A percentile compares a stretch with the other conserved stretches of the same genome.
Evolutionary conservation across 306 rosid species (phyloP).

Genomic region (Mimosa bimucronata): DNA sequence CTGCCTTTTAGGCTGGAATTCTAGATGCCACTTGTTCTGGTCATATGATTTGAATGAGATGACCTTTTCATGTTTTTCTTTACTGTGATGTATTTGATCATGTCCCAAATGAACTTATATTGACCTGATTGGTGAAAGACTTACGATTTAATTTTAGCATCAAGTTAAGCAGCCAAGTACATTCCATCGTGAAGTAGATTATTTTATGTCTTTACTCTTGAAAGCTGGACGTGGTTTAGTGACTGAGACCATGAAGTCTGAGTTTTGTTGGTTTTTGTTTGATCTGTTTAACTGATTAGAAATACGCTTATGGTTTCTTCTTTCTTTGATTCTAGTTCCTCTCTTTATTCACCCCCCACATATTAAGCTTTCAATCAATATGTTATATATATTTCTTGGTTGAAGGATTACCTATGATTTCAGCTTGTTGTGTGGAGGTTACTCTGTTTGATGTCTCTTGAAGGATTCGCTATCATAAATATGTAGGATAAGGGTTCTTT

Average conservation of each 20-base stretch:
- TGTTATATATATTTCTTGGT: too few relatives aligned
- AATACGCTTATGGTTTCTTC: too few relatives aligned
- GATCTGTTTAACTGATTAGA: too few relatives aligned
- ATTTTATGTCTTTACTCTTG: not conserved
- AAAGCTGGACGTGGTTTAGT: not conserved
- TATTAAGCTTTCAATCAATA: not conserved
- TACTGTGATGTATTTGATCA: not conserved
- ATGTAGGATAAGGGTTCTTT: too few relatives aligned
- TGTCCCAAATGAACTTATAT: not conserved
- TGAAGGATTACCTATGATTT: too few relatives aligned
- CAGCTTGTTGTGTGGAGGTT: too few relatives aligned
- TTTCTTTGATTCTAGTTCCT: too few relatives aligned
- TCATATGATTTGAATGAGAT: not conserved
- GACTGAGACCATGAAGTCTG: too few relatives aligned
- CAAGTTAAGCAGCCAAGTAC: not conserved
- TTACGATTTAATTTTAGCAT: not conserved
- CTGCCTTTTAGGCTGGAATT: not conserved
- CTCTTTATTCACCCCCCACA: too few relatives aligned
- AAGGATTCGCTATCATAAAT: too few relatives aligned
- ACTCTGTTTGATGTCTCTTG: too few relatives aligned
- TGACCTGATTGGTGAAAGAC: not conserved
- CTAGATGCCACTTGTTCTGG: not conserved
- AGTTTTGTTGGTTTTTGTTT: too few relatives aligned
- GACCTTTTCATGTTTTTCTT: not conserved
- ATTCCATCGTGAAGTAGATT: not conserved